A percentile compares a stretch with the other conserved stretches of the same genome.
phyloP scores from a whole-genome alignment of 2,329 filamentous ascomycete genomes.

The Penicillium brevicompactum region DNA sequence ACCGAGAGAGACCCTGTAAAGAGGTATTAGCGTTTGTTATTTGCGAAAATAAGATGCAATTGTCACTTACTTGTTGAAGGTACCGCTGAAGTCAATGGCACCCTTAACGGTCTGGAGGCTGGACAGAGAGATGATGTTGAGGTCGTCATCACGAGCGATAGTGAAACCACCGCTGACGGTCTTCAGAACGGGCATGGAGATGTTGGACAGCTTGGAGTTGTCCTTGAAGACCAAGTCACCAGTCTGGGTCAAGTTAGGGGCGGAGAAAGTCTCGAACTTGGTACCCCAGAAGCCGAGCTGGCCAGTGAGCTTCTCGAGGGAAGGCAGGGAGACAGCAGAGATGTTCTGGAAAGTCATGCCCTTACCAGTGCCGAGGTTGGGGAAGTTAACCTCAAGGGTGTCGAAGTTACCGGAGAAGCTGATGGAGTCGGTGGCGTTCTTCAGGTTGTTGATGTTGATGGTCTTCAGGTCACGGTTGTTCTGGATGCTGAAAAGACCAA shows the following conservation, averaged over 20 bases:
- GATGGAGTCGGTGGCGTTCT: constrained; percentile 71
- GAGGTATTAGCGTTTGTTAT: constrained; percentile 34
- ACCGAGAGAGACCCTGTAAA: constrained; percentile 68
- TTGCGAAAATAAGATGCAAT: not conserved
- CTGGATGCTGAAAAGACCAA: constrained; percentile 76
- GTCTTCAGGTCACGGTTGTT: constrained; percentile 82
- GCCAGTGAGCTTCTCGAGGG: constrained; percentile 71
- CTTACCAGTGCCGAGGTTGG: constrained; percentile 74
- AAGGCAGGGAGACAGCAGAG: constrained; percentile 71
- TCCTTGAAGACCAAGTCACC: constrained; percentile 59
- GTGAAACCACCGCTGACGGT: constrained; percentile 76
- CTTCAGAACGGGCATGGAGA: constrained; percentile 71
- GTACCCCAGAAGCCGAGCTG: constrained; percentile 85
- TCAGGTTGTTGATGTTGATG: constrained; percentile 73
- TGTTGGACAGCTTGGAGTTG: constrained; percentile 66
- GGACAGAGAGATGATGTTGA: constrained; percentile 68
- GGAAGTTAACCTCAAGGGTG: constrained; percentile 71
- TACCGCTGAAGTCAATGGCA: constrained; percentile 82
- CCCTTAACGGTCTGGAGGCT: constrained; percentile 70
- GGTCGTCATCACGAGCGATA: constrained; percentile 85
- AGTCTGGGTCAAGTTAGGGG: constrained; percentile 50
- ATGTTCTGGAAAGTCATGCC: constrained; percentile 84
- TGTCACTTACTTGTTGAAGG: constrained; percentile 75
- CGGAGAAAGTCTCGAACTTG: constrained; percentile 49
- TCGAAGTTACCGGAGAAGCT: constrained; percentile 79